These are phyloP conservation scores for Cyclotella sp. DNA, from an alignment of 108 stramenopile species.

Conservation along the genomic window DNA sequence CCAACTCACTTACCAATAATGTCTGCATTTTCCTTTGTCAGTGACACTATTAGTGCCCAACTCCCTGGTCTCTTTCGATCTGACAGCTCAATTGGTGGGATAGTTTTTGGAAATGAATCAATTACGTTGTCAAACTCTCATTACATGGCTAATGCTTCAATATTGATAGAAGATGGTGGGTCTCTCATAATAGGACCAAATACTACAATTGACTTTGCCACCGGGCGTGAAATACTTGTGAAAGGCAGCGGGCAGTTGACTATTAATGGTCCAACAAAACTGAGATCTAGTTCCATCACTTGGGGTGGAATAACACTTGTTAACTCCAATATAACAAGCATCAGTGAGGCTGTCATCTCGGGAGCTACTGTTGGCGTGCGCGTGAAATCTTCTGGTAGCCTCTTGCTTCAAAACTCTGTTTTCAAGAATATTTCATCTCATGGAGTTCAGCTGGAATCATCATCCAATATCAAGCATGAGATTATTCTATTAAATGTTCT, in stretches of 20 bases:
- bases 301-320: neutral
- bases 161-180: neutral
- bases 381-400: neutral
- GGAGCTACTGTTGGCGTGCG: neutral
- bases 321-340: neutral
- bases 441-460: neutral
- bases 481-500: neutral
- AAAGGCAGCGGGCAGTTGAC: neutral
- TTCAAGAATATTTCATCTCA: neutral
- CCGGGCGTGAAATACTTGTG: neutral
- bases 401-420: neutral
- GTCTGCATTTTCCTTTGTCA: neutral
- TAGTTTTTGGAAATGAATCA: neutral
- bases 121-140: neutral
- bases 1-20: neutral
- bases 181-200: neutral
- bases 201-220: constrained; percentile 9
- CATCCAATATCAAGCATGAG: neutral
- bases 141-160: constrained; percentile 22
- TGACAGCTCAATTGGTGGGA: no score
- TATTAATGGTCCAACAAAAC: neutral
- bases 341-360: neutral
- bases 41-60: no score
- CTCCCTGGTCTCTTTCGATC: no score
- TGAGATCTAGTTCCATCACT: neutral